A percentile compares a stretch with the other conserved stretches of the same genome.
These are phyloP conservation scores for Colletotrichum phormii DNA, from an alignment of 2,329 filamentous ascomycete species.

Conservation along the genomic window DNA sequence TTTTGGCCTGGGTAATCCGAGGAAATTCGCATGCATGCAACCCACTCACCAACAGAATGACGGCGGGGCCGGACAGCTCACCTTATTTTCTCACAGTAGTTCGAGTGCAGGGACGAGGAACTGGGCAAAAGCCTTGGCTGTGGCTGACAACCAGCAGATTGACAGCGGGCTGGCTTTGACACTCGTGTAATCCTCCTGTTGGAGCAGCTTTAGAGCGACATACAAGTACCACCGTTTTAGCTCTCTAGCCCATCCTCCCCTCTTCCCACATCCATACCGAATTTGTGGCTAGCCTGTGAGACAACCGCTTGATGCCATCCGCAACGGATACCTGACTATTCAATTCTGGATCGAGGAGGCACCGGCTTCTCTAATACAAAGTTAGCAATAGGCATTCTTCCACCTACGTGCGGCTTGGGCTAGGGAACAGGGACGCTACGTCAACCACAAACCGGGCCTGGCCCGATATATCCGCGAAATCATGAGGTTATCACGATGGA, in stretches of 20 bases:
- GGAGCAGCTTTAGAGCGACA: not conserved
- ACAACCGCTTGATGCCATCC: not conserved
- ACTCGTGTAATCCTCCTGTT: not conserved
- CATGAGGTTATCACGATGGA: constrained; percentile 24
- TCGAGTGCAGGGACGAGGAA: constrained; percentile 16
- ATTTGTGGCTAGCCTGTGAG: not conserved
- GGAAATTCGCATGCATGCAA: constrained; percentile 14
- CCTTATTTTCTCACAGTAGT: not conserved
- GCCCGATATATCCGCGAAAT: not conserved
- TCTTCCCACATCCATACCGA: not conserved
- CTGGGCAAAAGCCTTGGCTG: not conserved
- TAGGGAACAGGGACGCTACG: not conserved
- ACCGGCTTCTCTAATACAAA: not conserved
- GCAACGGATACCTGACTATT: not conserved
- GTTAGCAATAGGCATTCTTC: not conserved
- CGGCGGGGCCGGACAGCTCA: constrained; percentile 14
- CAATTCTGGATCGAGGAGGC: not conserved
- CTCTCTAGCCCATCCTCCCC: not conserved
- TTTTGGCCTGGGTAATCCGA: constrained; percentile 2
- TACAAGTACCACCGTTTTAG: not conserved
- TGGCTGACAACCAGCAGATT: not conserved
- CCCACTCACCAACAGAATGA: constrained; percentile 15
- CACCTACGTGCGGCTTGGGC: not conserved
- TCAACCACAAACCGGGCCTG: not conserved
- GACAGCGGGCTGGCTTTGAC: not conserved